Evolutionary conservation across 164 flowering plant genomes (phyloP).

Genomic region (Malania oleifera): DNA sequence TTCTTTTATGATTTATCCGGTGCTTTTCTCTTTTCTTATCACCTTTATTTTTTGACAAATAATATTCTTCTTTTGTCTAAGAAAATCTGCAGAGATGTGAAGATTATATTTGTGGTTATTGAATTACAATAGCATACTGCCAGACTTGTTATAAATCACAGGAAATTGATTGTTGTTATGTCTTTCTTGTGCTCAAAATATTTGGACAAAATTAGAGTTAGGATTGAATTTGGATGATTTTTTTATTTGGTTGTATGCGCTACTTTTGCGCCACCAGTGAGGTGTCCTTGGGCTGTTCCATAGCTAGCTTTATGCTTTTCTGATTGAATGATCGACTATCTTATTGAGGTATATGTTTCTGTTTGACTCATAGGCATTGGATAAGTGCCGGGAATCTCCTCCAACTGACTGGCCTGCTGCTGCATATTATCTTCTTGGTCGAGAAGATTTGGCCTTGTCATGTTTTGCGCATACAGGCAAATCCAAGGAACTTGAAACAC

Average conservation of each 20-base stretch:
- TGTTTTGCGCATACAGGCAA: conserved; percentile 39
- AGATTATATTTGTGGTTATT: neutral
- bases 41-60: too few relatives aligned
- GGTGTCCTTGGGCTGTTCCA: neutral
- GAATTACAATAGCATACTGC: neutral
- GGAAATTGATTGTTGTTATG: neutral
- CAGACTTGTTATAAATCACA: neutral
- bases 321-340: too few relatives aligned
- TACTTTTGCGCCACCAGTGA: too few relatives aligned
- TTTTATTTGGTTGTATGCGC: too few relatives aligned
- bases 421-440: conserved; percentile 94
- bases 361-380: conserved; percentile 57
- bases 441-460: conserved; percentile 86
- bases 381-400: conserved; percentile 89
- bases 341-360: neutral
- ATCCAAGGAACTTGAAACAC: conserved; percentile 41
- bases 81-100: too few relatives aligned
- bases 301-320: neutral
- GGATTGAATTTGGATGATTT: neutral
- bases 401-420: conserved; percentile 91
- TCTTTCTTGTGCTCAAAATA: neutral
- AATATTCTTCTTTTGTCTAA: too few relatives aligned
- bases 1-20: too few relatives aligned
- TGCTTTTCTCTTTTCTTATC: too few relatives aligned
- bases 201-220: neutral